Evolutionary conservation across 768 basidiomycete species (phyloP).

Genomic region (Kwoniella pini): DNA sequence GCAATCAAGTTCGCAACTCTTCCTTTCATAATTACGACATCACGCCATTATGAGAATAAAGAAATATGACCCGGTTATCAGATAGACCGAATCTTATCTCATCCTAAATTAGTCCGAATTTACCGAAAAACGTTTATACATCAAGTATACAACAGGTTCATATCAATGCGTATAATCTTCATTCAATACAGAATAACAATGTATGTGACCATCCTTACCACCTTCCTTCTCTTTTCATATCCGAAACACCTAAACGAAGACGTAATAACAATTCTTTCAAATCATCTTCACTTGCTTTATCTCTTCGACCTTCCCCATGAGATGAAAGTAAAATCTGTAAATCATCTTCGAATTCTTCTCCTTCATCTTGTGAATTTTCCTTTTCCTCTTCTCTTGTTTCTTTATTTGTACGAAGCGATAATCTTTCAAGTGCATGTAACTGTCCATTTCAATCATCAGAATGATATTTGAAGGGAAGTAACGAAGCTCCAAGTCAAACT

Average conservation of each 20-base stretch:
- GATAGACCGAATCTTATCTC: not conserved
- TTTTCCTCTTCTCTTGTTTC: not conserved
- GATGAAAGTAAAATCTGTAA: slow-evolving; percentile 20
- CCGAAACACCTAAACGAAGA: slow-evolving; percentile 14
- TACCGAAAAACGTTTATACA: not conserved
- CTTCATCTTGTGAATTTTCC: not conserved
- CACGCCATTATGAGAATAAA: too few species aligned
- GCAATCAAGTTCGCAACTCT: too few species aligned
- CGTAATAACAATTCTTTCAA: slow-evolving; percentile 32
- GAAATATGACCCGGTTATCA: slow-evolving; percentile 7
- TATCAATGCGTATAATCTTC: too few species aligned
- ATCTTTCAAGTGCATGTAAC: slow-evolving; percentile 38
- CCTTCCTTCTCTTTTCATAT: not conserved
- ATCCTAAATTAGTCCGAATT: slow-evolving; percentile 8
- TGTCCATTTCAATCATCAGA: not conserved
- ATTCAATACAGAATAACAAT: too few species aligned
- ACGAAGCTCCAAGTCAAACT: slow-evolving; percentile 13
- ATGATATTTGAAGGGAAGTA: too few species aligned
- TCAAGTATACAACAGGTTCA: too few species aligned
- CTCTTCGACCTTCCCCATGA: not conserved
- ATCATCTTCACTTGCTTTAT: slow-evolving; percentile 10
- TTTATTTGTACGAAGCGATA: slow-evolving; percentile 25
- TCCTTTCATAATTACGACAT: too few species aligned
- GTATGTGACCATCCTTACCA: not conserved
- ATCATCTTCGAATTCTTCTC: slow-evolving; percentile 21